Base-by-base conservation (phyloP, 164 flowering plant species). In the Dillenia turbinata region DNA sequence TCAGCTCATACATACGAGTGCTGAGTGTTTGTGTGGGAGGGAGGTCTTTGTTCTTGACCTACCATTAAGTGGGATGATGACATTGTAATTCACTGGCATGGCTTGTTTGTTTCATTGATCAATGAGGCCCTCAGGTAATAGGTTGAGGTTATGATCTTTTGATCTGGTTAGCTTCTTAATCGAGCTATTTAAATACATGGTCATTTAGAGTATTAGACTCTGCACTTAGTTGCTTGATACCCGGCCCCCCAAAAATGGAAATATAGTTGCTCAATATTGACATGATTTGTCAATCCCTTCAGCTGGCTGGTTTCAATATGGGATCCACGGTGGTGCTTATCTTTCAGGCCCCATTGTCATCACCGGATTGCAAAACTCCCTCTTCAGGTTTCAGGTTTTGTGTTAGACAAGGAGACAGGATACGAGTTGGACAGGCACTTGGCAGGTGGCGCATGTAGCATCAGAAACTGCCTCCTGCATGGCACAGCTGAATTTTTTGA, bases 251-350 rank as follows among this genome's bases (percentile, higher is more conserved):
- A 0, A 5, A 2, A 6, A 33, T 5, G 40, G 40, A 33, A 33
- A 33, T 4, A 33, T 26, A 5, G 40, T 26, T 26, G 40, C 4
- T 26, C 2, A 26, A 26, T 26, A 26, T 26, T 2, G 5, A 26
- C 40, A 26, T 2, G 40, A 26, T 26, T 26, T 26, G 40, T 33
- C 40, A 33, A 48, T 40, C 17, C 16, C 57, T 64, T 40, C 90
- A 93, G 98, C 67, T 94, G 10, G 99, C 81, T 3, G 95, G 86
- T 54, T 94, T 94, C 81, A 89, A 88, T 73, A 86, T 94, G 95
- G 99, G 99, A 62, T 94, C 99, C 40, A 93, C 97, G 1, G 96
- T 94, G 62, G 96, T 91, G 64, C 84, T 94, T 14, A 79, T 94
- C 47, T 94, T 91, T 76, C 95, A 91, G 61, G 97, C 97, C 55